Evolutionary conservation across 2,329 filamentous ascomycete genomes (phyloP), one percentile per base, ranked within the genome.

Genomic region (Colletotrichum noveboracense): DNA sequence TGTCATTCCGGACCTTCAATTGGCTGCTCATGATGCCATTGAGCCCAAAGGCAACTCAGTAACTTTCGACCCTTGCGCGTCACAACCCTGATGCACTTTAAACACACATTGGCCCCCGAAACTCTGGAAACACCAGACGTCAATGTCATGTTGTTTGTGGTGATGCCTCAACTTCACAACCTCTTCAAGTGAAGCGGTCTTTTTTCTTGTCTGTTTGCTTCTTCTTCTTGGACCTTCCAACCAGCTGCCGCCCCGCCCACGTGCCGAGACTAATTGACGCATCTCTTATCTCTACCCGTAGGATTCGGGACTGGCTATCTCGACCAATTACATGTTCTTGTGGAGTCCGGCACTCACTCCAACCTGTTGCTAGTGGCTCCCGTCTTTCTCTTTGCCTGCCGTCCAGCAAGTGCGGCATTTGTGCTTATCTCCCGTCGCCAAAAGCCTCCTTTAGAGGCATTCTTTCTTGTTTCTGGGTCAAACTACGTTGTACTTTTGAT

Each of bases 271-370:
- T 64, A 62, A 61, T 34, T 30, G 32, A 62, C 64, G 56, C 32
- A 72, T 73, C 21, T 68, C 73, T 75, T 73, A 72, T 73, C 73
- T 72, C 55, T 73, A 56, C 64, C 55, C 24, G 32, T 69, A 30
- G 43, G 32, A 55, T 34, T 66, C 38, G 30, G 34, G 43, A 65
- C 64, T 30, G 70, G 64, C 28, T 73, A 73, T 75, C 70, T 73
- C 36, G 34, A 65, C 73, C 70, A 65, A 73, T 73, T 30, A 69
- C 58, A 24, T 6, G n/a, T 64, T 38, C n/a, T 32, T 12, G 58
- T 67, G 73, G 73, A 65, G 34, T 58, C 30, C 48, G 64, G 70
- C 64, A 64, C 18, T 69, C 64, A 64, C 18, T 69, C 55, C 55
- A 43, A 10, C n/a, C 34, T 26, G 43, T 52, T 52, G 43, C n/a